phyloP scores from a whole-genome alignment of 2,329 filamentous ascomycete species.

The Gaeumannomyces sp. region DNA sequence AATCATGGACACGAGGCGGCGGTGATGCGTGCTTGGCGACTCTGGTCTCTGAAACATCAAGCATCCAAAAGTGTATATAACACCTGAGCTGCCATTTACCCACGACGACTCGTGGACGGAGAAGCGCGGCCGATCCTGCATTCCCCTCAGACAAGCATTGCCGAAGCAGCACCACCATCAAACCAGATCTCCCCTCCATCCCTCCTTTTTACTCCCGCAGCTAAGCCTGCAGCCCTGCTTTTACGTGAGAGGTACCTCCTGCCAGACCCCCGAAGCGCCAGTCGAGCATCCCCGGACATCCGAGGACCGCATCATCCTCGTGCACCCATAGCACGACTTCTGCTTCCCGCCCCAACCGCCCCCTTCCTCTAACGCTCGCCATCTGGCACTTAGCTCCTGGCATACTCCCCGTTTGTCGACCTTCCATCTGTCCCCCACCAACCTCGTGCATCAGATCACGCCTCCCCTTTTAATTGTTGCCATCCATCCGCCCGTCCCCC shows the following conservation, averaged over 20 bases:
- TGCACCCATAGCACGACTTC: conserved; percentile 4
- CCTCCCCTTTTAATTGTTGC: background rate
- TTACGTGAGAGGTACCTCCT: background rate
- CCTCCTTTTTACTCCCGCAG: conserved; percentile 1
- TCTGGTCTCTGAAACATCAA: background rate
- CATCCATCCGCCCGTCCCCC: background rate
- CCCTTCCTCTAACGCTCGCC: background rate
- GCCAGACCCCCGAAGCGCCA: background rate
- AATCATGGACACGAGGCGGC: too few relatives aligned
- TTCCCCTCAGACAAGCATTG: background rate
- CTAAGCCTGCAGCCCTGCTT: background rate
- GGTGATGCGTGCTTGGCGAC: too few relatives aligned
- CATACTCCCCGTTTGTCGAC: conserved; percentile 1
- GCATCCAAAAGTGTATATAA: background rate
- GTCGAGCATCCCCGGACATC: conserved; percentile 10
- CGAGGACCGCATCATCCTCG: conserved; percentile 4
- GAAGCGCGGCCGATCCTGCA: background rate
- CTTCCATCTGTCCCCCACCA: conserved; percentile 1
- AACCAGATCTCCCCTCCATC: background rate
- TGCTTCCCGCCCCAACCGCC: background rate
- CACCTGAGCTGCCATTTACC: too few relatives aligned
- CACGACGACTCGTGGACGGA: background rate
- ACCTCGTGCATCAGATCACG: background rate
- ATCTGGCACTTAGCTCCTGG: background rate
- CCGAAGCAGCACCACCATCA: background rate